phyloP scores from a whole-genome alignment of 192 early-diverging fungal species.

The Coemansia sp. region DNA sequence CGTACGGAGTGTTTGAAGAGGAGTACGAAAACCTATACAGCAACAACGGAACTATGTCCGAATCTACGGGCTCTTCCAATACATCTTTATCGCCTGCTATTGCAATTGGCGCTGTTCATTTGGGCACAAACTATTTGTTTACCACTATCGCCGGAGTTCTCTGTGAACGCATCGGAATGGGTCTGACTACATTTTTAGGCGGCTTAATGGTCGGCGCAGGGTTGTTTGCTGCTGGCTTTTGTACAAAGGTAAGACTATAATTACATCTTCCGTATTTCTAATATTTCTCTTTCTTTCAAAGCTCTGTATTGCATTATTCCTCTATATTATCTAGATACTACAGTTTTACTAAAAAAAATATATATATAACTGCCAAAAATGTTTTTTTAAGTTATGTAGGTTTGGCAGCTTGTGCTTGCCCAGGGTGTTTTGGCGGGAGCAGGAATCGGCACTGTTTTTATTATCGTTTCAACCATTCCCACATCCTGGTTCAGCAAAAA shows the following conservation, averaged over 20 bases:
- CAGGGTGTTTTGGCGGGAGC: conserved; percentile 47
- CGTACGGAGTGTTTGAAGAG: conserved; percentile 52
- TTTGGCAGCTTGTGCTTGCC: conserved; percentile 51
- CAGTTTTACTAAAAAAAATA: background rate
- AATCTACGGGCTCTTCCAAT: background rate
- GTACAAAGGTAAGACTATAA: conserved; percentile 30
- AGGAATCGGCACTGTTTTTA: conserved; percentile 51
- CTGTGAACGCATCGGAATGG: conserved; percentile 52
- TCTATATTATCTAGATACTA: too few species aligned
- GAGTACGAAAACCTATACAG: conserved; percentile 50
- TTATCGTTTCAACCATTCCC: conserved; percentile 52
- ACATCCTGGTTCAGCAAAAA: conserved; percentile 56
- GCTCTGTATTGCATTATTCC: too few species aligned
- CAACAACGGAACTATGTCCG: conserved; percentile 12
- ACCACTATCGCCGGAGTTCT: conserved; percentile 49
- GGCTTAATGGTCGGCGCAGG: conserved; percentile 35
- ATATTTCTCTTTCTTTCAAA: background rate
- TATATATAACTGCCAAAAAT: background rate
- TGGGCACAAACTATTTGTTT: conserved; percentile 47
- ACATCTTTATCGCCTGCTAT: conserved; percentile 38
- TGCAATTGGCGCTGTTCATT: conserved; percentile 43
- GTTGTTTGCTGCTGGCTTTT: conserved; percentile 44
- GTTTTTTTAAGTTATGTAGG: conserved; percentile 10
- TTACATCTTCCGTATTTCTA: background rate
- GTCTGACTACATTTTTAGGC: conserved; percentile 48